Base-by-base conservation (phyloP, 768 basidiomycete species). In the Xerocomus brunneocitrinus region DNA sequence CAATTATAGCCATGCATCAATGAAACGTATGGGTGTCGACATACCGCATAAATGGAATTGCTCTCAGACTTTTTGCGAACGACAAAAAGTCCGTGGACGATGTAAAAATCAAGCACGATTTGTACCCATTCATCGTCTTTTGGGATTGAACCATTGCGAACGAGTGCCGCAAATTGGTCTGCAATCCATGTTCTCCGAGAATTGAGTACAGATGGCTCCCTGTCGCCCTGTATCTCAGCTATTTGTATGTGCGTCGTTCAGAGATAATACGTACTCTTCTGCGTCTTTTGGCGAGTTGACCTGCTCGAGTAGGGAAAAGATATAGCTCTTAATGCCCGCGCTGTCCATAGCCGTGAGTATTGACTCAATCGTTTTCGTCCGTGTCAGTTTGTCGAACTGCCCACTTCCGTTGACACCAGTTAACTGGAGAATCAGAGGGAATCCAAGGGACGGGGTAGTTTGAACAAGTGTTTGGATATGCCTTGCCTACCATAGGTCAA, bases 321-420 rank as follows among this genome's bases (percentile, higher is more conserved):
- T 81, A 69, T 95, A 98, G 36, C 72, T 79, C 59, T 80, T 78
- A 57, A 97, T 88, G 8, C 91, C 93, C 2, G 82, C 75, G 1
- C 72, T 69, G 59, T 87, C 82, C 79, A 94, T 84, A 34, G 80
- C 81, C 3, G 82, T 77, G 51, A 98, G 73, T 52, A 98, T 84
- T 1, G 81, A 79, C 71, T 95, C 93, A 34, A 98, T 80, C 0
- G 91, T 95, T 71, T 94, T 97, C 8, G 95, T 95, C 68, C 84
- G 88, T 10, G 95, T 95, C 53, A 95, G 69, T 68, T 81, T 87
- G 71, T 99, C 95, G 62, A 98, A 99, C 67, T 92, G 88, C 53
- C 84, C 81, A 61, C 79, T 85, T 9, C 93, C 93, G 65, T 95
- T 76, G 46, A 82, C 78, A 19, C 90, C 91, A 1, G 91, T 89